phyloP scores from a whole-genome alignment of 208 protist genomes.

The Vickermania ingenoplastis region DNA sequence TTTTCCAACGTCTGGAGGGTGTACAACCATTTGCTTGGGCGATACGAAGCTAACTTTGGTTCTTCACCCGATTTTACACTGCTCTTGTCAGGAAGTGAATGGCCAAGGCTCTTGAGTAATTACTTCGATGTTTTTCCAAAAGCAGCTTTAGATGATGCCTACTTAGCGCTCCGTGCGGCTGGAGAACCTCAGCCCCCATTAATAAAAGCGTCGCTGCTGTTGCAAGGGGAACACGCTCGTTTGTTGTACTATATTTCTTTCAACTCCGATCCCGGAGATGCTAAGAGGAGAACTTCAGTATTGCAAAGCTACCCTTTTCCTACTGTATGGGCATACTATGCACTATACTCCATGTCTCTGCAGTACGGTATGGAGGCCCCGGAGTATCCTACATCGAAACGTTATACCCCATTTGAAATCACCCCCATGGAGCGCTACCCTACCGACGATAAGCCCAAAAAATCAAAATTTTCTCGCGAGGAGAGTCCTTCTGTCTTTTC shows the following conservation, averaged over 20 bases:
- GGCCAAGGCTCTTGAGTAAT: not conserved
- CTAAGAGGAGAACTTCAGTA: not conserved
- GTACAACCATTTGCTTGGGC: not conserved
- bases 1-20: not conserved
- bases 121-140: conserved; percentile 1
- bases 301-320: not conserved
- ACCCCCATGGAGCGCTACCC: not conserved
- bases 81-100: not conserved
- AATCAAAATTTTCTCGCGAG: not conserved
- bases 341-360: not conserved
- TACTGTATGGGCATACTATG: not conserved
- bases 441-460: not conserved
- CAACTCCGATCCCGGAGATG: not conserved
- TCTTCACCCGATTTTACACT: not conserved
- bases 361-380: not conserved
- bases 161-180: not conserved
- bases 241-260: conserved; percentile 1
- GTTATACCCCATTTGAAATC: not conserved
- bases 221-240: not conserved
- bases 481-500: not conserved
- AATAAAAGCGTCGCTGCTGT: not conserved
- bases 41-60: not conserved
- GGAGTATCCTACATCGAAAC: not conserved
- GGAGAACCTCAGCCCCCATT: not conserved
- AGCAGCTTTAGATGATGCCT: not conserved